Conservation (phyloP, 352 stramenopile genomes). For the Phytophthora agathidicida region DNA sequence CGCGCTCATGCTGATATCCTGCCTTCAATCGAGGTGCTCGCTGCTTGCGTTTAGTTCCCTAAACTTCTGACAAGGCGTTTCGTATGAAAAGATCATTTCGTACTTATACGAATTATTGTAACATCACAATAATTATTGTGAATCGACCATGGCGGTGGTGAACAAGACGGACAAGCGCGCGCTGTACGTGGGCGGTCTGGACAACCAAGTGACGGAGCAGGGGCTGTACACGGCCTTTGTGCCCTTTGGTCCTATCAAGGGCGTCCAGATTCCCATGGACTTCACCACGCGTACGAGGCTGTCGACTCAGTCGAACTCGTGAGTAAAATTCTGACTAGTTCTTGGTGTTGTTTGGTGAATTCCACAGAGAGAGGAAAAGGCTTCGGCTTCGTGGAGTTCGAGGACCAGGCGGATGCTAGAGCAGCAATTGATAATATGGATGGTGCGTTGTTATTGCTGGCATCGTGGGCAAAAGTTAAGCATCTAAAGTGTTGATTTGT, state of each 20-base stretch:
- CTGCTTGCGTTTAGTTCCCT: slow-evolving; percentile 13
- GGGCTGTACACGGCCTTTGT: slow-evolving; percentile 88
- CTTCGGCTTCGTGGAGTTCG: slow-evolving; percentile 95
- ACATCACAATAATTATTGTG: neutral
- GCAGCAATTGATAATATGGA: slow-evolving; percentile 97
- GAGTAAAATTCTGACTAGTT: slow-evolving; percentile 1
- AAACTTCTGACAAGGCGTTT: slow-evolving; percentile 26
- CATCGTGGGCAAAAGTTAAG: neutral
- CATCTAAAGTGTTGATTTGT: slow-evolving; percentile 12
- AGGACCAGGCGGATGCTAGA: slow-evolving; percentile 86
- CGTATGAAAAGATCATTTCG: slow-evolving; percentile 30
- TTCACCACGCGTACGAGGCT: slow-evolving; percentile 70
- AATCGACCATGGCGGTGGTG: slow-evolving; percentile 24
- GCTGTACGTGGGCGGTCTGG: slow-evolving; percentile 93
- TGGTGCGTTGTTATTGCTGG: slow-evolving; percentile 41
- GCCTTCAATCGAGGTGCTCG: slow-evolving; percentile 11
- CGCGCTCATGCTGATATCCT: slow-evolving; percentile 65
- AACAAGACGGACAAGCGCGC: slow-evolving; percentile 66
- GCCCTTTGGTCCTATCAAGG: slow-evolving; percentile 83
- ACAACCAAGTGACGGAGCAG: slow-evolving; percentile 88
- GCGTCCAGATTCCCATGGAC: slow-evolving; percentile 79
- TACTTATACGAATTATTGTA: slow-evolving; percentile 22
- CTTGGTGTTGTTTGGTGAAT: neutral
- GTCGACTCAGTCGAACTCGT: neutral
- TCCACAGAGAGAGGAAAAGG: slow-evolving; percentile 81